Base-by-base conservation (phyloP, 208 protist genomes). In the Wallacemonas sp. region DNA sequence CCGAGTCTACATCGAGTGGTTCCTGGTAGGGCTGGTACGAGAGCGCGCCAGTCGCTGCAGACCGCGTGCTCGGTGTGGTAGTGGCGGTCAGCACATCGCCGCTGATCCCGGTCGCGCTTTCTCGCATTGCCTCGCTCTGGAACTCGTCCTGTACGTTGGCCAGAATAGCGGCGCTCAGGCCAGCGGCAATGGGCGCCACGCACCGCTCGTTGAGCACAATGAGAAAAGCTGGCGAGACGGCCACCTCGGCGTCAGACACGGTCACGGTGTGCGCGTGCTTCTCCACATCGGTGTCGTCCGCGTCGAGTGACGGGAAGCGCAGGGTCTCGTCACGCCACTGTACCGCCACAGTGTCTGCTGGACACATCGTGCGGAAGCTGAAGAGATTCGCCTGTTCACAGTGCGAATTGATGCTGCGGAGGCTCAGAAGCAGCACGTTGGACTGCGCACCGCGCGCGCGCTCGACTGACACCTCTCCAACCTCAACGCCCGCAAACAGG, bases 151-250 rank as follows among this genome's bases (percentile, higher is more conserved):
- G n/a, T n/a, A n/a, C 41, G 21, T 24, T 36, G 6, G 11, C 27
- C 16, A 43, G 17, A n/a, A 61, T 44, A 0, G 58, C 58, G 0
- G 33, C 23, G 9, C 12, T 61, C 60, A 64, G 38, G 16, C 29
- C 39, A 0, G 56, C 58, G 14, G 38, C 30, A 11, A 41, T 3
- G 3, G 52, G 52, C 5, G 30, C 26, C 5, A 58, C 29, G 34
- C 69, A 61, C 29, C 52, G 52, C 52, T 58, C 52, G 30, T 58
- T 58, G n/a, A 58, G 14, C 11, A 58, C 30, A 58, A 58, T 39
- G 32, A 58, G 52, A 58, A 58, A 58, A 9, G 32, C 52, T 3
- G 52, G 52, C n/a, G 52, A 58, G 14, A 58, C 26, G 32, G n/a
- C 52, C 6, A 58, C 6, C 32, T 58, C 52, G 4, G 52, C 52